Percentiles rank a stretch among this genome's conserved stretches.
Conservation (phyloP, 2,329 filamentous ascomycete species). For the Fusarium subglutinans region DNA sequence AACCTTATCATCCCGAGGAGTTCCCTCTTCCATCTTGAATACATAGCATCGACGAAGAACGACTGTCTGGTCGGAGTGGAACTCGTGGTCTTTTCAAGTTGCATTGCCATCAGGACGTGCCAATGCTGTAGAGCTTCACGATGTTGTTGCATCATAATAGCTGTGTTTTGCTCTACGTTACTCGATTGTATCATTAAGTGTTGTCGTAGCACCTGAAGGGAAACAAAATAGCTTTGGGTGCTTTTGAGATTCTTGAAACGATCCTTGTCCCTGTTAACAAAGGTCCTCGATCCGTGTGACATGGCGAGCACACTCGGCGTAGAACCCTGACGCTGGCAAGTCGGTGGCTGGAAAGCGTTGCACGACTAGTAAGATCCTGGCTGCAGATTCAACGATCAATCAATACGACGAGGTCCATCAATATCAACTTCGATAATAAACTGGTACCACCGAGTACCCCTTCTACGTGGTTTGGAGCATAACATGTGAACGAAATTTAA, state of each 20-base stretch:
- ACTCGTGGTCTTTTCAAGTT: background rate
- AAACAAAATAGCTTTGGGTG: background rate
- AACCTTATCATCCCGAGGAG: background rate
- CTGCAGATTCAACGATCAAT: background rate
- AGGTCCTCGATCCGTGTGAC: constrained; percentile 2
- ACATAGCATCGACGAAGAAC: background rate
- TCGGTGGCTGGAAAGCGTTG: constrained; percentile 1
- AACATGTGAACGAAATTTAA: background rate
- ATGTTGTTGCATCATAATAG: background rate
- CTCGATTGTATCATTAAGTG: background rate
- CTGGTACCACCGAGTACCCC: background rate
- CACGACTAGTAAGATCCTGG: background rate
- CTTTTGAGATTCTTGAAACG: constrained; percentile 10
- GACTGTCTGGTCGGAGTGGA: background rate
- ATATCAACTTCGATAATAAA: background rate
- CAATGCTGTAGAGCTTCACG: background rate
- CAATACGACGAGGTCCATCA: background rate
- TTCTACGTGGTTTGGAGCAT: background rate
- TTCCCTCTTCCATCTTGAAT: background rate
- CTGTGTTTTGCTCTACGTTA: background rate
- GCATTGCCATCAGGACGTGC: background rate
- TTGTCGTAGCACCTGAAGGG: background rate
- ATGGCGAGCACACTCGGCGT: background rate
- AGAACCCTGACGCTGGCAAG: constrained; percentile 12
- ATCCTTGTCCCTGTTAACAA: background rate